Conservation (phyloP, 306 rosid species). For the Dicorynia guianensis region DNA sequence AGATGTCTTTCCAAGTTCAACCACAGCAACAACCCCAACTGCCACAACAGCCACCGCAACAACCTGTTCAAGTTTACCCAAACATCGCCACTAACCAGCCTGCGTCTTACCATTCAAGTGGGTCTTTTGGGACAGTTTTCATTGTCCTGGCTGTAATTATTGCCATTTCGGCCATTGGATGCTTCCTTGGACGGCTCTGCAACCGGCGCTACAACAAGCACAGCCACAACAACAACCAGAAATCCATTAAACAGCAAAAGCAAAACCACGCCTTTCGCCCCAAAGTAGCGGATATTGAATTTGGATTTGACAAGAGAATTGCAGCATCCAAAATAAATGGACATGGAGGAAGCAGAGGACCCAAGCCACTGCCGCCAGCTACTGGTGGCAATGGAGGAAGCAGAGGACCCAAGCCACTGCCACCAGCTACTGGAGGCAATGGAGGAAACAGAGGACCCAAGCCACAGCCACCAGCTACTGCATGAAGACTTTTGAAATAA, state of each 20-base stretch:
- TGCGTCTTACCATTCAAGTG: constrained; percentile 71
- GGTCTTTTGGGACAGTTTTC: constrained; percentile 88
- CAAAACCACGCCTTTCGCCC: constrained; percentile 51
- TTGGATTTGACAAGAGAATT: constrained; percentile 64
- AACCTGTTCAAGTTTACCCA: constrained; percentile 72
- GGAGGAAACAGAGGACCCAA: background rate
- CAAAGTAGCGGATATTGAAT: constrained; percentile 60
- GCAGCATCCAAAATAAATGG: constrained; percentile 48
- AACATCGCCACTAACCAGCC: constrained; percentile 52
- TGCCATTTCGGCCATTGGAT: constrained; percentile 73
- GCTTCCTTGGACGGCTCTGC: constrained; percentile 83
- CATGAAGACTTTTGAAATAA: constrained; percentile 52
- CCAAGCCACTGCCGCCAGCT: constrained; percentile 18
- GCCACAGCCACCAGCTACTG: background rate
- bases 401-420: background rate
- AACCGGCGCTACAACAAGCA: constrained; percentile 44
- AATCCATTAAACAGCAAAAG: constrained; percentile 45
- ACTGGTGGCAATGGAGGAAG: constrained; percentile 33
- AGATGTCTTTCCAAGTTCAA: constrained; percentile 61
- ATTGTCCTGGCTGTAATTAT: constrained; percentile 78
- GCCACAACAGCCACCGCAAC: constrained; percentile 68
- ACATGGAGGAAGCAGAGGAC: constrained; percentile 34
- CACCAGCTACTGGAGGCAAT: constrained; percentile 18
- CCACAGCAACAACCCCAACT: constrained; percentile 66
- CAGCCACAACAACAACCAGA: constrained; percentile 36